These are phyloP conservation scores for Huntiella omanensis DNA, from an alignment of 2,329 filamentous ascomycete genomes.

Conservation along the genomic window DNA sequence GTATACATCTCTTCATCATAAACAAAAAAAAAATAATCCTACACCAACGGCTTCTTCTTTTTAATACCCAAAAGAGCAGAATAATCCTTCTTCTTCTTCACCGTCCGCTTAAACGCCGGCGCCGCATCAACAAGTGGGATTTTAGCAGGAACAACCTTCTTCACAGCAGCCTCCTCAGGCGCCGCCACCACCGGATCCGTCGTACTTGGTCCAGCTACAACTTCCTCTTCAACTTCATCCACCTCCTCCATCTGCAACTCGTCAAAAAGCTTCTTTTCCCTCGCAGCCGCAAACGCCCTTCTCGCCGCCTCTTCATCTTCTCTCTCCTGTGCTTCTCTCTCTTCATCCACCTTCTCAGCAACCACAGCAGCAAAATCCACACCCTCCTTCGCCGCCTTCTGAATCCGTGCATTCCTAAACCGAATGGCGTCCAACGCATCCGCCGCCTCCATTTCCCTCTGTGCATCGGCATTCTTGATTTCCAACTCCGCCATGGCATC, in stretches of 20 bases:
- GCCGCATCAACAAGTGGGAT: slow-evolving; percentile 11
- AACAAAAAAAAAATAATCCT: slow-evolving; percentile 9
- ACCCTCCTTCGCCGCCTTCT: slow-evolving; percentile 53
- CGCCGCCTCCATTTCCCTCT: slow-evolving; percentile 88
- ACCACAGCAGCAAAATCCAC: slow-evolving; percentile 37
- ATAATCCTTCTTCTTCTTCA: slow-evolving; percentile 78
- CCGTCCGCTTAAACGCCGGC: slow-evolving; percentile 45
- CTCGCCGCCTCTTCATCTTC: slow-evolving; percentile 73
- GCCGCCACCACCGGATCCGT: slow-evolving; percentile 2
- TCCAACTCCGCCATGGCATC: slow-evolving; percentile 94
- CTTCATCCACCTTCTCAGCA: slow-evolving; percentile 35
- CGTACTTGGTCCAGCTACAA: neutral
- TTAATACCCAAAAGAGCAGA: slow-evolving; percentile 65
- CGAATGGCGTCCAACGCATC: slow-evolving; percentile 92
- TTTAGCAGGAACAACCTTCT: slow-evolving; percentile 12
- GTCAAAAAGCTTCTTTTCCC: slow-evolving; percentile 33
- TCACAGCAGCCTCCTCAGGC: slow-evolving; percentile 12
- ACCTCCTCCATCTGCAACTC: slow-evolving; percentile 25
- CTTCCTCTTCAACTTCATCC: slow-evolving; percentile 5
- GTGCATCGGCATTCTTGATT: slow-evolving; percentile 80
- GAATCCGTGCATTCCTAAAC: slow-evolving; percentile 73
- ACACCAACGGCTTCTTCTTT: slow-evolving; percentile 50
- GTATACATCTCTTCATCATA: too few species aligned
- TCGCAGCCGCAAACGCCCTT: slow-evolving; percentile 52
- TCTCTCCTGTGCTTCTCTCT: slow-evolving; percentile 46